Base-by-base conservation (phyloP, 768 basidiomycete genomes). In the Myochromella boudieri region DNA sequence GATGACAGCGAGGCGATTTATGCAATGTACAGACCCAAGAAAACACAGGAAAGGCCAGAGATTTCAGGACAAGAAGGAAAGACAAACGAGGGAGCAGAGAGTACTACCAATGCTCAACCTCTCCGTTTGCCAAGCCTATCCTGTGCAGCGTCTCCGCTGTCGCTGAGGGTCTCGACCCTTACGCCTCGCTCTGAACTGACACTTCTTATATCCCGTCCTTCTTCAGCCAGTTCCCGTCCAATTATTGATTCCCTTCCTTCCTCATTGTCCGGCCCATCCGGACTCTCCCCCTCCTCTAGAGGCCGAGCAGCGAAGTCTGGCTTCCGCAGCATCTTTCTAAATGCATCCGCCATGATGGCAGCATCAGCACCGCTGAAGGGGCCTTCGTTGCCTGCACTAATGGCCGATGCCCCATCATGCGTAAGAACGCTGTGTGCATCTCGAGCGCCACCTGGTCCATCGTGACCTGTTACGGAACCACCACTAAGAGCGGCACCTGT, bases 291-390 rank as follows among this genome's bases (percentile, higher is more conserved):
- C 60, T 91, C 90, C 57, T 88, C 87, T 11, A 83, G 76, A 3
- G 83, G 77, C 44, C 75, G 62, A 15, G 66, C 78, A n/a, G 84
- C 77, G 64, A 94, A 95, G 61, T 91, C 91, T 8, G 93, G 92
- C 63, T 92, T 92, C 63, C 92, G 77, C 60, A 95, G 71, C 54
- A 87, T 88, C 63, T 87, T 82, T 58, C 93, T 76, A 69, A 95
- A 95, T 5, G 93, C 93, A 69, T 91, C 85, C 31, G 92, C 91
- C 82, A 95, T 90, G 62, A 93, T 88, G 29, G 89, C 90, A 43
- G 93, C 93, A 65, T 95, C 92, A 17, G 87, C 84, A 15, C 81
- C 84, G 36, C 84, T 85, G 67, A 94, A 86, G 8, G 83, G 85
- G 9, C 80, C 87, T 33, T 80, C 71, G 44, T 80, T 70, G 46